A percentile compares a stretch with the other conserved stretches of the same genome.
Evolutionary conservation across 2,329 filamentous ascomycete species (phyloP).

Genomic region (Curvularia hawaiiensis): DNA sequence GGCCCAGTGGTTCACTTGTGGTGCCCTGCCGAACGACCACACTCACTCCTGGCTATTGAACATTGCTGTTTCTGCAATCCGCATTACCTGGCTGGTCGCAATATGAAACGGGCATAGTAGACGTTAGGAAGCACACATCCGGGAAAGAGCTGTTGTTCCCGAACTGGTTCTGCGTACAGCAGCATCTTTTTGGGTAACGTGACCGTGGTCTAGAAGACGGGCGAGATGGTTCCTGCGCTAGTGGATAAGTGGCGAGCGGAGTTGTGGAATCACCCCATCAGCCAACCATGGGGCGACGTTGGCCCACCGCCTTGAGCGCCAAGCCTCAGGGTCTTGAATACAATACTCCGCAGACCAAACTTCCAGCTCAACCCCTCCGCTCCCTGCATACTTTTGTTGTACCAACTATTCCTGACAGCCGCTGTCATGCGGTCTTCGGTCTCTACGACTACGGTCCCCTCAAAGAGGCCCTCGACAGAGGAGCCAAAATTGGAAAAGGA

Average conservation of each 20-base stretch:
- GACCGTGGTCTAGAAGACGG: slow-evolving; percentile 2
- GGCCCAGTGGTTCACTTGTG: background rate
- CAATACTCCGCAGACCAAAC: slow-evolving; percentile 14
- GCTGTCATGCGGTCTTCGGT: slow-evolving; percentile 45
- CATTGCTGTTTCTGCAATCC: background rate
- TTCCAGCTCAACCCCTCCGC: slow-evolving; percentile 12
- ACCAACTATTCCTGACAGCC: slow-evolving; percentile 9
- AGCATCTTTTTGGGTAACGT: background rate
- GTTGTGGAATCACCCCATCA: background rate
- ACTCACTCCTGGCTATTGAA: background rate
- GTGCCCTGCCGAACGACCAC: background rate
- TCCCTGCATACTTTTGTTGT: slow-evolving; percentile 1
- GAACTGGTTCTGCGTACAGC: too few species aligned
- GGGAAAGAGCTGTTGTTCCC: too few species aligned
- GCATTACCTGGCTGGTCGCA: too few species aligned
- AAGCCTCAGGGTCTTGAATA: slow-evolving; percentile 9
- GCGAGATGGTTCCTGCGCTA: slow-evolving; percentile 10
- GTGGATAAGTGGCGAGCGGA: slow-evolving; percentile 9
- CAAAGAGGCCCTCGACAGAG: slow-evolving; percentile 28
- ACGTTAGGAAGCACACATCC: too few species aligned
- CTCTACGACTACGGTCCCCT: slow-evolving; percentile 40
- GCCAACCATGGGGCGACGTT: slow-evolving; percentile 15
- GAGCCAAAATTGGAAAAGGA: slow-evolving; percentile 27
- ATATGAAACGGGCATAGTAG: too few species aligned
- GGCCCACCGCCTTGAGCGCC: slow-evolving; percentile 15